Conservation (phyloP, 495 filamentous ascomycete genomes). For the Penicillium taxi region DNA sequence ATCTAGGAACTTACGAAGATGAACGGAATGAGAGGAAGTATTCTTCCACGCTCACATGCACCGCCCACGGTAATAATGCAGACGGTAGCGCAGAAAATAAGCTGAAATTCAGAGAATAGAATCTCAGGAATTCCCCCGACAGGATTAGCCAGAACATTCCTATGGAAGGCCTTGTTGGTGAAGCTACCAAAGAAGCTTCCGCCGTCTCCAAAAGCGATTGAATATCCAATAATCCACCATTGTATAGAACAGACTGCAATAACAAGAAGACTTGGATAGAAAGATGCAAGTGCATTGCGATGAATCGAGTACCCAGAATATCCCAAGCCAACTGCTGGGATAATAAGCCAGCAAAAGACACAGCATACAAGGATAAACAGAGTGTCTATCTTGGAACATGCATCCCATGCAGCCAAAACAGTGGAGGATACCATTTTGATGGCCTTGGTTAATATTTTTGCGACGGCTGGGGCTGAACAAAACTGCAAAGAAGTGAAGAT, state of each 20-base stretch:
- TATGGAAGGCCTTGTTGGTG: conserved; percentile 31
- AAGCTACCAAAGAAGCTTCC: conserved; percentile 32
- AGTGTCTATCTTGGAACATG: conserved; percentile 28
- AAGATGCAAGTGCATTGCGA: conserved; percentile 38
- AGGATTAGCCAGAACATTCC: conserved; percentile 31
- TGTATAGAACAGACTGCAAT: conserved; percentile 38
- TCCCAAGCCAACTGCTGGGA: conserved; percentile 27
- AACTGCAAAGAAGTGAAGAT: too few species aligned
- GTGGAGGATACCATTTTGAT: too few species aligned
- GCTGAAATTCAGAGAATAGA: conserved; percentile 45
- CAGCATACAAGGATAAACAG: conserved; percentile 18
- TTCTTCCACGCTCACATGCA: conserved; percentile 41
- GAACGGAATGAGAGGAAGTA: conserved; percentile 44
- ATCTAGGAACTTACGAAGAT: conserved; percentile 29
- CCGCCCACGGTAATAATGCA: conserved; percentile 39
- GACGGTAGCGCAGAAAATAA: conserved; percentile 45
- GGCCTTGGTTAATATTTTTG: too few species aligned
- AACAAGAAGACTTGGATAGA: conserved; percentile 38
- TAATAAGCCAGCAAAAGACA: not conserved
- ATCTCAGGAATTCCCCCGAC: conserved; percentile 42
- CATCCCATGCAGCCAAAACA: conserved; percentile 10
- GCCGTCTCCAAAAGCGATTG: conserved; percentile 33
- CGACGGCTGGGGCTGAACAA: too few species aligned
- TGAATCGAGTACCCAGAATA: conserved; percentile 43
- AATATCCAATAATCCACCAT: conserved; percentile 41